Evolutionary conservation across 495 filamentous ascomycete species (phyloP), one percentile per base, ranked within the genome.

Genomic region (Penicillium taxi): DNA sequence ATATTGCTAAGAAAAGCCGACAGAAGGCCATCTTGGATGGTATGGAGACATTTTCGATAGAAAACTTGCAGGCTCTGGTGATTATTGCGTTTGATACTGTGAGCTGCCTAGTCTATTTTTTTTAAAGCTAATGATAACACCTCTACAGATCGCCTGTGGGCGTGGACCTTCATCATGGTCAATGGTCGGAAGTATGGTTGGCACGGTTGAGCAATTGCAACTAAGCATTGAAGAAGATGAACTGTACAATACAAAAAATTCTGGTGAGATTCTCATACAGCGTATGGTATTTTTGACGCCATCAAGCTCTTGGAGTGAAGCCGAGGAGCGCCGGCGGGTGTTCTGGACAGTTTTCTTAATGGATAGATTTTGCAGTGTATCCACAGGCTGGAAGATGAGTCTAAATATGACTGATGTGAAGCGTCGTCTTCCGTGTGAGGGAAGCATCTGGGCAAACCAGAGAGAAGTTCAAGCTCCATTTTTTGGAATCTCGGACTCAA

Each of bases 291-390:
- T 65, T 35, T 34, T 63, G 4, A 44, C 52, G 12, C 22, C 14
- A 5, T 13, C 39, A 2, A 28, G 48, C 30, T 52, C 51, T 39
- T 72, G 71, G 68, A 41, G 36, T 3, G 69, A 74, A 34, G 42
- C 64, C 9, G 73, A 76, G 47, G 70, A 74, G 45, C 57, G 69
- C 9, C 52, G 73, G 5, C 41, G 73, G 6, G 40, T 63, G 3
- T 75, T 75, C 37, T 76, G 72, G 73, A 64, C 57, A 56, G 56
- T 53, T 1, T 55, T 55, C 7, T 25, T 55, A 7, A 52, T 58
- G 45, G 54, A 58, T 29, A 36, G 54, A 8, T 58, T 55, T 26
- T 56, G 54, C 35, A 50, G 39, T 21, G 43, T 53, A 1, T 48
- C 55, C 8, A 53, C 48, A 2, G 55, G 52, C 15, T 66, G 62